Evolutionary conservation across 2,329 filamentous ascomycete species (phyloP), one percentile per base, ranked within the genome.

Genomic region (Zasmidium cellare): DNA sequence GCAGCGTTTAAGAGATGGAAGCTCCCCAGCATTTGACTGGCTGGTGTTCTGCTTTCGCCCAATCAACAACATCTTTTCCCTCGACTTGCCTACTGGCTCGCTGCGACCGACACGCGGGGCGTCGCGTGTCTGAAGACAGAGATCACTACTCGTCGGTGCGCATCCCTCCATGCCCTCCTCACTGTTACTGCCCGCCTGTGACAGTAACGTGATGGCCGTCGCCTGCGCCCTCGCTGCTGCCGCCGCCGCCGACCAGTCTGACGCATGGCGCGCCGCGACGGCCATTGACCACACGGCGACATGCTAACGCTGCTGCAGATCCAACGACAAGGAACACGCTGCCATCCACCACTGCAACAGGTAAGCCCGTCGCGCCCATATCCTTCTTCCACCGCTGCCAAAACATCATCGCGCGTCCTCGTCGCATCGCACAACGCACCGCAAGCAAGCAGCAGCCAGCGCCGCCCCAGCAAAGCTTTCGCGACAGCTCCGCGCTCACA

Each of bases 141-240:
- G 46, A 53, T 46, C 57, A 31, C 23, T 41, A 48, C 41, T 38
- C 5, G 25, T 28, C 25, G 51, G 51, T 52, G 46, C 44, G 47
- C 55, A 51, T 52, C 51, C 46, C 55, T 54, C 48, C 35, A 14
- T 52, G 14, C 47, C n/a, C 14, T n/a, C n/a, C n/a, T n/a, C n/a
- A n/a, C n/a, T n/a, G n/a, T n/a, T n/a, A n/a, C n/a, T n/a, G n/a
- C n/a, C n/a, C n/a, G n/a, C n/a, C n/a, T n/a, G n/a, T n/a, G n/a
- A n/a, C n/a, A n/a, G 44, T 48, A 53, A 60, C 54, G 58, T 55
- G 53, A 59, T 48, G 46, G 46, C n/a, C 49, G 35, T 23, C 57
- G 28, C 31, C 51, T 59, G 53, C 53, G 51, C 23, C 20, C 41
- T 51, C 35, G 41, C 24, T 18, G 23, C 50, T 55, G 51, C 18